Base-by-base conservation (phyloP, 805 yeast species). In the Candida morakotiae region DNA sequence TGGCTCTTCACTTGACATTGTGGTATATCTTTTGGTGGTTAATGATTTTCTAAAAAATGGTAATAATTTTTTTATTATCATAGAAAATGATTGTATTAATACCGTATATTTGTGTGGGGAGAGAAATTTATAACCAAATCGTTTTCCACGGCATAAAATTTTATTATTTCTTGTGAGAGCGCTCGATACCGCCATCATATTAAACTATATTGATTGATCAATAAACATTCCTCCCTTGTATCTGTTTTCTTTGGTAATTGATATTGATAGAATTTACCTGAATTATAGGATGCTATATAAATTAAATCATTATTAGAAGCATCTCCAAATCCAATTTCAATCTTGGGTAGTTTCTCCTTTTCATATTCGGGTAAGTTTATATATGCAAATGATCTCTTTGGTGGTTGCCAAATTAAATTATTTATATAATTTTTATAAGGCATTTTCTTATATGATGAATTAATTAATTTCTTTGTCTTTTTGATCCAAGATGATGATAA, bases 341-440 rank as follows among this genome's bases (percentile, higher is more conserved):
- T 62, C 21, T 44, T 52, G 4, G 13, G 15, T n/a, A n/a, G n/a
- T 31, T 24, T 27, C 23, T 26, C 31, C 24, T 30, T 16, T 20
- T 24, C 29, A 35, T 52, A 48, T 38, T 59, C 67, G 3, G 67
- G 68, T 3, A 68, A 40, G 44, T 59, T 64, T 23, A 67, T 58
- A 41, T 52, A 65, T 14, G 69, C 69, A 52, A 67, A 68, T 4
- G 71, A 64, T 27, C 73, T 44, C 28, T 56, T 48, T 3, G 73
- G 73, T 1, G 69, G 69, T 37, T 63, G 68, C 64, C 68, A 60
- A 5, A 67, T 58, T 31, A 67, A 49, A 38, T 64, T 67, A 31
- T 63, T 66, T 39, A 67, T 41, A 48, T 66, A 67, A 34, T 63
- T 57, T 39, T 58, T 59, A 41, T 67, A 67, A 3, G 73, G 73